Percentiles rank a stretch among this genome's conserved stretches.
These are phyloP conservation scores for Fennellomyces sp. DNA, from an alignment of 371 early-diverging fungal species.

Conservation along the genomic window DNA sequence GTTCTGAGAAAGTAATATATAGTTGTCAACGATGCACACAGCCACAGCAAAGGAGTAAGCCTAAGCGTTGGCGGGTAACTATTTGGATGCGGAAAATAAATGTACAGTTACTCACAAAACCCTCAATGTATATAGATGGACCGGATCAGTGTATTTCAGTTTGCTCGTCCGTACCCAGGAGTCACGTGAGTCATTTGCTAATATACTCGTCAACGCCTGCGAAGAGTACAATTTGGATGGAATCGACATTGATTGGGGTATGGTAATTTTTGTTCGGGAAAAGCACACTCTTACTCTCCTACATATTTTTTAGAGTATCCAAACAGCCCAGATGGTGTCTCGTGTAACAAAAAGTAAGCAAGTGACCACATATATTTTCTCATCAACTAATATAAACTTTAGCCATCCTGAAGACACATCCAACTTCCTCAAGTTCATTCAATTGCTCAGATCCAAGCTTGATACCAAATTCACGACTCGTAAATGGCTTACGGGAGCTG, in stretches of 20 bases:
- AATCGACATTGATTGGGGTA: constrained; percentile 62
- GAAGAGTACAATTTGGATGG: constrained; percentile 58
- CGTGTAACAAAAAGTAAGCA: constrained; percentile 38
- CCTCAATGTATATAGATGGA: constrained; percentile 29
- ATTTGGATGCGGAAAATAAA: no score
- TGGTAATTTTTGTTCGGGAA: no score
- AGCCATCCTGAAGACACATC: constrained; percentile 51
- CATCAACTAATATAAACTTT: neutral
- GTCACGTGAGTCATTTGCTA: constrained; percentile 19
- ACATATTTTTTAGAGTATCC: constrained; percentile 34
- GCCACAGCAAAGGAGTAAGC: constrained; percentile 30
- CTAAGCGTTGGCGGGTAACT: constrained; percentile 44
- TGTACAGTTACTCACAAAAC: no score
- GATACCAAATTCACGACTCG: constrained; percentile 22
- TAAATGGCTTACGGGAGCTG: constrained; percentile 23
- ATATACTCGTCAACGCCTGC: constrained; percentile 29
- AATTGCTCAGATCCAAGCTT: constrained; percentile 17
- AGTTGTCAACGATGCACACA: constrained; percentile 39
- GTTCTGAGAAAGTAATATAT: neutral
- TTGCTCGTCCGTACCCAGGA: constrained; percentile 15
- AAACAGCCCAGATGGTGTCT: constrained; percentile 31
- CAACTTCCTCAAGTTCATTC: constrained; percentile 40
- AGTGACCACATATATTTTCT: neutral
- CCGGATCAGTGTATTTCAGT: constrained; percentile 38
- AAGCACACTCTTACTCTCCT: no score